Percentiles rank a stretch among this genome's conserved stretches.
Conservation (phyloP, 2,329 filamentous ascomycete species). For the Stylonectria norvegica region DNA sequence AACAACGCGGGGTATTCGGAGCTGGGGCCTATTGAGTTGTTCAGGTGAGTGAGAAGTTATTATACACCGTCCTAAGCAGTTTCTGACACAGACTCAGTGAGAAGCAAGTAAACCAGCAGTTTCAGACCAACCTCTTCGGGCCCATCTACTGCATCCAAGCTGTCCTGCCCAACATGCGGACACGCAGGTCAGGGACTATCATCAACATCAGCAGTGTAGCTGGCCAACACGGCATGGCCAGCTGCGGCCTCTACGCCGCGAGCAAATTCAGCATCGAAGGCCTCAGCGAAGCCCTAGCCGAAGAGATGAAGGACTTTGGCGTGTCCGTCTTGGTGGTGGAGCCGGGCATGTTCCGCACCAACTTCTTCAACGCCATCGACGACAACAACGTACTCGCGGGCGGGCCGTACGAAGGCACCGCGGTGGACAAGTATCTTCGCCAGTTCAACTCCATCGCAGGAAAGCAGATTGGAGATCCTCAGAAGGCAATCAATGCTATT, state of each 20-base stretch:
- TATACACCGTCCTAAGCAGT: background rate
- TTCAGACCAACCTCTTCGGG: conserved; percentile 49
- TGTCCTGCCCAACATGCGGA: conserved; percentile 45
- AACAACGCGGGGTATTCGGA: conserved; percentile 48
- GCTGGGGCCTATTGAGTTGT: conserved; percentile 20
- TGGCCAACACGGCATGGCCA: conserved; percentile 36
- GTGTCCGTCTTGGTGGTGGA: conserved; percentile 45
- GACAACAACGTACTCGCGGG: conserved; percentile 19
- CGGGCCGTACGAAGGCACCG: conserved; percentile 28
- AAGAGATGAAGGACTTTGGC: conserved; percentile 42
- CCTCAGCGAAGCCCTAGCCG: conserved; percentile 40
- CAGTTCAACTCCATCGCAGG: conserved; percentile 26
- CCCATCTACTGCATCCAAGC: conserved; percentile 46
- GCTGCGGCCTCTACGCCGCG: conserved; percentile 42
- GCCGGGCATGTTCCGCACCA: conserved; percentile 49
- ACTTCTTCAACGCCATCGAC: conserved; percentile 35
- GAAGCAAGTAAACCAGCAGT: conserved; percentile 38
- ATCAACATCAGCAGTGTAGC: conserved; percentile 47
- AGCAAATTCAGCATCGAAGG: conserved; percentile 44
- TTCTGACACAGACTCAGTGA: conserved; percentile 24
- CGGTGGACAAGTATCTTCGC: conserved; percentile 22
- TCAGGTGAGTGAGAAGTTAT: conserved; percentile 23
- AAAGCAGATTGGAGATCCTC: conserved; percentile 39
- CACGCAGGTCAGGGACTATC: conserved; percentile 39
- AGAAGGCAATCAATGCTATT: conserved; percentile 35